phyloP scores from a whole-genome alignment of 495 filamentous ascomycete species.

The Cercophora newfieldiana region DNA sequence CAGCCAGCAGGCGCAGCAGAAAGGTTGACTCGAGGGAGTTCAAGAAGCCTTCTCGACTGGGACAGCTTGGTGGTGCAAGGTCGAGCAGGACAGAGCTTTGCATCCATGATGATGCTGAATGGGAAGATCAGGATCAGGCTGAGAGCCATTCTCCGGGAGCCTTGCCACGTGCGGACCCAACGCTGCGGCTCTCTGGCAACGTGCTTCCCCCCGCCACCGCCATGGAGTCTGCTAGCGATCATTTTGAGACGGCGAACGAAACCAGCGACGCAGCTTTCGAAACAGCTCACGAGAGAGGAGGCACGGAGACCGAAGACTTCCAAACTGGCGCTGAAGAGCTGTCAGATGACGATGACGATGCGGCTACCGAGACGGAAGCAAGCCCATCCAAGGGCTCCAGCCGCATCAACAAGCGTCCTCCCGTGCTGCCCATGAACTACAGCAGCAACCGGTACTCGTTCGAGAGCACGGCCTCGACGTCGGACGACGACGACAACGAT shows the following conservation, averaged over 20 bases:
- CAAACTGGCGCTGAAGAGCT: slow-evolving; percentile 85
- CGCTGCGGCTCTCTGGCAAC: slow-evolving; percentile 15
- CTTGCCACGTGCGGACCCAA: slow-evolving; percentile 15
- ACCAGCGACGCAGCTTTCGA: slow-evolving; percentile 84
- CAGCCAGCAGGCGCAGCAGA: slow-evolving; percentile 59
- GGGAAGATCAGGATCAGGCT: slow-evolving; percentile 79
- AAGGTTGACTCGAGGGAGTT: slow-evolving; percentile 69
- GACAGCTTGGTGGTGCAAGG: slow-evolving; percentile 75
- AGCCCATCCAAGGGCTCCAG: slow-evolving; percentile 48
- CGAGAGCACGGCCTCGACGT: slow-evolving; percentile 87
- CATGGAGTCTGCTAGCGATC: slow-evolving; percentile 53
- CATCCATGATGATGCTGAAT: slow-evolving; percentile 69
- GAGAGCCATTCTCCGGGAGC: slow-evolving; percentile 38
- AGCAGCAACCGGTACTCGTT: slow-evolving; percentile 62
- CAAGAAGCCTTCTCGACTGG: slow-evolving; percentile 73
- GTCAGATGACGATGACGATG: slow-evolving; percentile 69
- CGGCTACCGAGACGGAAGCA: slow-evolving; percentile 81
- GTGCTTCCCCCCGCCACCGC: slow-evolving; percentile 32
- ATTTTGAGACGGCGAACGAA: slow-evolving; percentile 84
- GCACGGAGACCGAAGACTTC: slow-evolving; percentile 89
- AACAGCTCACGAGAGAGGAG: slow-evolving; percentile 76
- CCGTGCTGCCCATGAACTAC: slow-evolving; percentile 33
- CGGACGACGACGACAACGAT: slow-evolving; percentile 77
- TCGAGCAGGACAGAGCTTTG: slow-evolving; percentile 73
- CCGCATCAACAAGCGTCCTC: slow-evolving; percentile 39